Evolutionary conservation across 345 rosid species (phyloP), one percentile per base, ranked within the genome.

Genomic region (Murraya koenigii): DNA sequence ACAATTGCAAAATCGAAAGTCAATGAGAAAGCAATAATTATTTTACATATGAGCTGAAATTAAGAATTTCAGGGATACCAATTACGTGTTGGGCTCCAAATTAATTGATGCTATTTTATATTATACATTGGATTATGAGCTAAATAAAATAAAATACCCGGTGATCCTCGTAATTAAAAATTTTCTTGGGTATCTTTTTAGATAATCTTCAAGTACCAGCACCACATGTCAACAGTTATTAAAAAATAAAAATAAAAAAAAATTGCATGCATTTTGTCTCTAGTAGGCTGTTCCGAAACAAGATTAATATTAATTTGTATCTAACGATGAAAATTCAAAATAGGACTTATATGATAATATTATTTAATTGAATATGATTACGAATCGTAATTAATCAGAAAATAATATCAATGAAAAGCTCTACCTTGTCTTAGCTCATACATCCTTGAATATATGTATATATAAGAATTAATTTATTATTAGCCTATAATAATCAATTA

Each of bases 361-460:
- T 4, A 15, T 28, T 5, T 28, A 61, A 28, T 61, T 61, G 30
- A 26, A 49, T 28, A 14, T 49, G 26, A 30, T 52, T 20, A 70
- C 49, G 8, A 26, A 13, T 4, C 1, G 39, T 7, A 13, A 15
- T 13, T 8, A 9, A n/a, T 5, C 20, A 15, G 14, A 25, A 17
- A 23, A 25, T 8, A 36, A 11, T n/a, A 28, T 54, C 47, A 33
- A 7, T 8, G 26, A 6, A 59, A 77, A 77, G 49, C 22, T 69
- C 0, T 41, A 32, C 14, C 35, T 69, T 77, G 61, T 69, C 80
- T 58, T 77, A 58, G 61, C 11, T 59, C 67, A 77, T 55, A 6
- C 26, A 1, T 72, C 20, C 8, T 56, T 30, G 25, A 32, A 56
- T 70, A 39, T 7, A 2, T 30, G 5, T 30, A 14, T 30, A 32